These are phyloP conservation scores for Agaricus subrufescens DNA, from an alignment of 768 basidiomycete genomes.

Conservation along the genomic window DNA sequence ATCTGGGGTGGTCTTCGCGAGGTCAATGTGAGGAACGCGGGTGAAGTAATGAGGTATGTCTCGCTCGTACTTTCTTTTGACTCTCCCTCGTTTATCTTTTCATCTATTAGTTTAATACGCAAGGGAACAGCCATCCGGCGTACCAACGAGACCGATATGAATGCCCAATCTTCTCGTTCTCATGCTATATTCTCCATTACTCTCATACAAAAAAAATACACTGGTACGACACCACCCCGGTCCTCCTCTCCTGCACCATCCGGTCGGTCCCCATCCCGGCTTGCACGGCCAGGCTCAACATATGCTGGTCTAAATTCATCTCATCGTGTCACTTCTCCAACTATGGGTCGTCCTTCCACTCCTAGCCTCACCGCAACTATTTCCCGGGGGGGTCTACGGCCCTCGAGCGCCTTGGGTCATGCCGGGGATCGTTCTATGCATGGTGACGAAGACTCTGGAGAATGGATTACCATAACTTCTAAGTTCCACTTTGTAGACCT, in stretches of 20 bases:
- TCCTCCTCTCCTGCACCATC: conserved; percentile 76
- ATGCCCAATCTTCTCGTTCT: conserved; percentile 94
- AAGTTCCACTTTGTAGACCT: conserved; percentile 99
- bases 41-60: conserved; percentile 90
- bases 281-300: conserved; percentile 80
- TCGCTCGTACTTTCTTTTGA: conserved; percentile 12
- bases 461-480: conserved; percentile 87
- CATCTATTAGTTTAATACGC: conserved; percentile 62
- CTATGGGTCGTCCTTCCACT: conserved; percentile 71
- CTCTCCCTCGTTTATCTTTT: conserved; percentile 9
- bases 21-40: conserved; percentile 75
- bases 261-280: conserved; percentile 71
- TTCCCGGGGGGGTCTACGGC: conserved; percentile 63
- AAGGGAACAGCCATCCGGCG: conserved; percentile 88
- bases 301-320: conserved; percentile 41
- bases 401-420: conserved; percentile 78
- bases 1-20: conserved; percentile 96
- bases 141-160: conserved; percentile 98
- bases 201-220: conserved; percentile 84
- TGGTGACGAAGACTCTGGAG: conserved; percentile 62
- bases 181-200: conserved; percentile 99
- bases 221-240: conserved; percentile 68
- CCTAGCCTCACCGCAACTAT: conserved; percentile 78
- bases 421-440: conserved; percentile 41
- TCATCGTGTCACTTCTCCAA: conserved; percentile 68